Base-by-base conservation (phyloP, 257 asterid genomes). In the Oldenlandia corymbosa region DNA sequence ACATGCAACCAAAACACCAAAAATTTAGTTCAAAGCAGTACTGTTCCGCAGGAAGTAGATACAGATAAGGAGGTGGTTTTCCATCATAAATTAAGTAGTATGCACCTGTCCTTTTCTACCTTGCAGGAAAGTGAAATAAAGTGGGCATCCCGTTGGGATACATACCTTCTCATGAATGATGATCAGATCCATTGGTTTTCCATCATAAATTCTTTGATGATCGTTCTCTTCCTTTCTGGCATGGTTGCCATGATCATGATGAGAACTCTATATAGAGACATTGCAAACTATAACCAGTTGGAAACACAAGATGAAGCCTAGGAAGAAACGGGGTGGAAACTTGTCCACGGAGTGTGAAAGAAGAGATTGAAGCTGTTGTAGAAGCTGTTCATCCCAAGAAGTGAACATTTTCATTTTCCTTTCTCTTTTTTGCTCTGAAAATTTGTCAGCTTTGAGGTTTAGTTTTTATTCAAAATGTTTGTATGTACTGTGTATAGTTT, bases 181-280 rank as follows among this genome's bases (percentile, higher is more conserved):
- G 96, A 89, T 76, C 96, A 84, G 71, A 88, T 88, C 55, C 96
- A 88, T 78, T 88, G 96, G 96, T 89, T 89, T 70, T 89, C 96
- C 60, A 89, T 89, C 81, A 89, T 89, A 66, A 89, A 89, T 76
- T 89, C 96, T 20, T 74, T 89, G 78, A 86, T 89, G 96, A 89
- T 89, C 47, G 96, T 89, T 72, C 94, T 89, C 68, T 89, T 89
- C 84, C 88, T 89, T 55, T 89, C 96, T 46, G 96, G 96, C 52
- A 89, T 86, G 96, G 93, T 89, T 68, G 96, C 96, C 73, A 89
- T 89, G 95, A 89, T 89, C 73, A 89, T 84, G 95, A 86, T 89
- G 96, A 89, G 96, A 76, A 89, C 96, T 52, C 77, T 89, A 30
- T 89, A 86, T 78, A 81, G 77, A 83, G 96, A 89, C 74, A 89